Evolutionary conservation across 768 basidiomycete species (phyloP).

Genomic region (Tylopilus felleus): DNA sequence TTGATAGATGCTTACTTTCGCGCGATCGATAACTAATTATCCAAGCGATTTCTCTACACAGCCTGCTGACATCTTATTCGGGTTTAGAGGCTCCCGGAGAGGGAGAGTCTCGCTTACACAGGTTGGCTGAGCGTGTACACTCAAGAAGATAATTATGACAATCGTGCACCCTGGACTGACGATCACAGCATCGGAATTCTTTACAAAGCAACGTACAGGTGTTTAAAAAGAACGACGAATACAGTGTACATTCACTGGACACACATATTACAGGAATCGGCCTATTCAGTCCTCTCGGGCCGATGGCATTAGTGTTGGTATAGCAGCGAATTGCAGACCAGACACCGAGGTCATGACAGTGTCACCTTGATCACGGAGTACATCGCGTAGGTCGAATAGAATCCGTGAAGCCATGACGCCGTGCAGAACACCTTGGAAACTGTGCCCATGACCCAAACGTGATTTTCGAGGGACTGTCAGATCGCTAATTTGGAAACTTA

Average conservation of each 20-base stretch:
- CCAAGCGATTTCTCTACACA: too few relatives aligned
- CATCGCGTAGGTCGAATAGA: constrained; percentile 7
- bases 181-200: background rate
- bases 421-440: constrained; percentile 10
- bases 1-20: too few relatives aligned
- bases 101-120: too few relatives aligned
- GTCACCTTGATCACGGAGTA: background rate
- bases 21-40: too few relatives aligned
- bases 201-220: background rate
- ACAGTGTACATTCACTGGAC: background rate
- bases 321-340: background rate
- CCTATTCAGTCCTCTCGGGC: background rate
- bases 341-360: background rate
- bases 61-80: too few relatives aligned
- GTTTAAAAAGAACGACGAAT: background rate
- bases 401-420: constrained; percentile 9
- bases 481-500: background rate
- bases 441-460: background rate
- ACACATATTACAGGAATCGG: too few relatives aligned
- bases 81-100: too few relatives aligned
- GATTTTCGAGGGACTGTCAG: background rate
- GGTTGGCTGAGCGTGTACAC: too few relatives aligned
- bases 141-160: too few relatives aligned
- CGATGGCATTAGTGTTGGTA: too few relatives aligned
- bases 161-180: background rate